Percentiles rank a stretch among this genome's conserved stretches.
Evolutionary conservation across 169 alveolate genomes (phyloP).

Genomic region (Blepharisma undulans): DNA sequence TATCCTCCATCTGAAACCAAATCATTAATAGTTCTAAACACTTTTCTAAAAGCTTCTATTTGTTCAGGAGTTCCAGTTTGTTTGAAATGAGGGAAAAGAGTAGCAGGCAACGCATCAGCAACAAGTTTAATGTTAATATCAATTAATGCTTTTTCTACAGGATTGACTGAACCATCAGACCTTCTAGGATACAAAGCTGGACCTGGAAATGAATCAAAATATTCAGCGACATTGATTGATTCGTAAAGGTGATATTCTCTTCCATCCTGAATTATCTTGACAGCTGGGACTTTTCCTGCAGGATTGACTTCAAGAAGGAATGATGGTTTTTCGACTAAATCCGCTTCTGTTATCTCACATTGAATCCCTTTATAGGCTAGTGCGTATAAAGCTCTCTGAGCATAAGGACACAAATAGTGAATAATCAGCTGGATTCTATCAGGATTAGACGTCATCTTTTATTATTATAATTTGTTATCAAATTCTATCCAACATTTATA

Average conservation of each 20-base stretch:
- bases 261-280: background rate
- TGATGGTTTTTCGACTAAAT: background rate
- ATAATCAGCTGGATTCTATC: background rate
- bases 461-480: background rate
- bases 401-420: slow-evolving; percentile 36
- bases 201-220: slow-evolving; percentile 37
- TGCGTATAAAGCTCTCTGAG: slow-evolving; percentile 39
- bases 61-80: background rate
- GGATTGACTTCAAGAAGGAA: background rate
- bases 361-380: background rate
- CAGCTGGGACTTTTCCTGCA: slow-evolving; percentile 33
- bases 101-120: background rate
- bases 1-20: background rate
- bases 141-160: background rate
- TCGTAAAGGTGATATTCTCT: background rate
- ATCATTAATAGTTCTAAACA: background rate
- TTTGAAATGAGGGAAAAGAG: background rate
- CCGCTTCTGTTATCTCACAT: background rate
- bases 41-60: background rate
- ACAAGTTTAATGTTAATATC: background rate
- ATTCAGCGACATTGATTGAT: background rate
- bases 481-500: background rate
- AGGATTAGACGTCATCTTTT: background rate
- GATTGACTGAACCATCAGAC: background rate
- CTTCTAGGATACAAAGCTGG: slow-evolving; percentile 9